Base-by-base conservation (phyloP, 192 early-diverging fungal genomes). In the Chytriomyces confervae region DNA sequence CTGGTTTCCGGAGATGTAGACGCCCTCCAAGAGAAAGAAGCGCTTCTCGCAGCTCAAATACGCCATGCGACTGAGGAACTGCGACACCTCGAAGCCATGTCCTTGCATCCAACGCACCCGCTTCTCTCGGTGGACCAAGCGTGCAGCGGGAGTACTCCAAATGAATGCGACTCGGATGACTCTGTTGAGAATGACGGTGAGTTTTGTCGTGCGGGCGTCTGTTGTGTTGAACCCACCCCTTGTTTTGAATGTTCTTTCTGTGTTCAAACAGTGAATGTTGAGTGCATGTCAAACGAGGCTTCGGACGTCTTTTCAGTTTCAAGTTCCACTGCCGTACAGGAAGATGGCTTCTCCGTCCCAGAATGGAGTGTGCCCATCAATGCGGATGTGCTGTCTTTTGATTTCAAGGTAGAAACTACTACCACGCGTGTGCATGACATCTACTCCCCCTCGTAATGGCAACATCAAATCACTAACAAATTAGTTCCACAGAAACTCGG, bases 331-430 rank as follows among this genome's bases (percentile, higher is more conserved):
- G 57, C 16, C 1, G 57, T n/a, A 61, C 23, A 61, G 18, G 57
- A 18, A 18, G 18, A 61, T 5, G 23, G 16, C 36, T 43, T 43
- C 63, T 16, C 63, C 13, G 3, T 43, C 16, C 95, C 95, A 10
- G 87, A 95, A 75, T 96, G 94, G 95, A 96, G 94, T 81, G 90
- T 96, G 23, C 95, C 95, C 13, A 96, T 97, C 76, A 96, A 96
- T 79, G 93, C 96, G 27, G 94, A 97, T 84, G 96, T 98, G 45
- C 91, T 94, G 89, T 93, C 91, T 63, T 98, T 96, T 91, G 96
- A 98, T 70, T 98, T 95, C 95, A 88, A 91, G 81, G 87, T 90
- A 85, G 76, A 86, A 85, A 64, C 50, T 6, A 24, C 63, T 18
- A 53, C 51, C 8, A 4, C 13, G 10, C 53, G 1, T 1, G 20